A percentile compares a stretch with the other conserved stretches of the same genome.
Conservation (phyloP, 2,329 filamentous ascomycete genomes). For the Hypoxylon sp. region DNA sequence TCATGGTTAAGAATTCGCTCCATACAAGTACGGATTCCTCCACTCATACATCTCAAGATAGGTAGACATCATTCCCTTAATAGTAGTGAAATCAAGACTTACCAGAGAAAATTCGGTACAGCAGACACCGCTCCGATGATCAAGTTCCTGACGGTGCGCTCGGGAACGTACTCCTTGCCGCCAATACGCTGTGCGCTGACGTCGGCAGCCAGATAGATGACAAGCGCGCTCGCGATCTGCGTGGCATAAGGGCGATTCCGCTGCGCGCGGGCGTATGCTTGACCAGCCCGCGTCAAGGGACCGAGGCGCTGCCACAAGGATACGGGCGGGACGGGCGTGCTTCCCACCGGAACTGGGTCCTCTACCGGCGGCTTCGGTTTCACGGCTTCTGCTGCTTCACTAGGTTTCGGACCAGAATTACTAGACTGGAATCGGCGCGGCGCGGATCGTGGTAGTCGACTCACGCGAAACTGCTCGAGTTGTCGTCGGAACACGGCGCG, state of each 20-base stretch:
- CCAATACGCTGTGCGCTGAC: constrained; percentile 80
- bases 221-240: constrained; percentile 80
- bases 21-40: neutral
- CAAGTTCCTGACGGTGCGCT: constrained; percentile 78
- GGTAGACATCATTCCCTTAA: neutral
- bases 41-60: neutral
- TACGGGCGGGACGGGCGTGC: constrained; percentile 57
- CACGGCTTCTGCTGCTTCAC: constrained; percentile 14
- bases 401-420: constrained; percentile 24
- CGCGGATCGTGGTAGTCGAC: constrained; percentile 32
- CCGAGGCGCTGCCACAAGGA: constrained; percentile 72
- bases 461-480: constrained; percentile 33
- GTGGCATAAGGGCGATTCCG: constrained; percentile 81
- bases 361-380: constrained; percentile 41
- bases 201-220: constrained; percentile 85
- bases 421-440: constrained; percentile 47
- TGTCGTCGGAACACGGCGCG: constrained; percentile 46
- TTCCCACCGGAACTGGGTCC: constrained; percentile 61
- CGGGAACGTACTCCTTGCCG: constrained; percentile 75
- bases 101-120: constrained; percentile 89
- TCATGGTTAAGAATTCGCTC: neutral
- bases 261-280: constrained; percentile 79
- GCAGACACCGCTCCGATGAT: constrained; percentile 79
- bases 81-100: constrained; percentile 50
- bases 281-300: constrained; percentile 66